Percentiles rank a stretch among this genome's conserved stretches.
Evolutionary conservation across 2,329 filamentous ascomycete species (phyloP).

Genomic region (Sporothrix mexicana): DNA sequence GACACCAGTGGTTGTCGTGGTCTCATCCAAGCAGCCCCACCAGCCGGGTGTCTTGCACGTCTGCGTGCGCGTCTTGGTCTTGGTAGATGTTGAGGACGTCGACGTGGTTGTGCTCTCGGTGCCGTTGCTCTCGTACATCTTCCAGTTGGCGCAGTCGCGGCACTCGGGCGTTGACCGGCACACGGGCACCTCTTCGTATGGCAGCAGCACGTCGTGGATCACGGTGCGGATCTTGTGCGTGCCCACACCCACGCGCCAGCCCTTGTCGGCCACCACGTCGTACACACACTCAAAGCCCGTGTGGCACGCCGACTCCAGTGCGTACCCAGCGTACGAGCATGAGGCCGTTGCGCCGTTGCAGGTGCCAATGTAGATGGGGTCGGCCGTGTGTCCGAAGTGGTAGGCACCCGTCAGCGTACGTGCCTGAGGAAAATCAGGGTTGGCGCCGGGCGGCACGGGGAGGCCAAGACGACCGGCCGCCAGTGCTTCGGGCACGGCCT

Average conservation of each 20-base stretch:
- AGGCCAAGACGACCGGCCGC: constrained; percentile 84
- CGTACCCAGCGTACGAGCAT: constrained; percentile 91
- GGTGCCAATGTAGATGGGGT: constrained; percentile 89
- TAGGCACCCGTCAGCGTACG: constrained; percentile 76
- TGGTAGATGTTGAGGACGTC: constrained; percentile 58
- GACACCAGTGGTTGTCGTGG: constrained; percentile 55
- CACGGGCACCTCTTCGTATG: constrained; percentile 79
- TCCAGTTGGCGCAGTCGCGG: constrained; percentile 90
- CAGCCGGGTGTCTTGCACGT: constrained; percentile 90
- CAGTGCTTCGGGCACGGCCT: constrained; percentile 89
- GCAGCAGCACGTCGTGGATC: constrained; percentile 83
- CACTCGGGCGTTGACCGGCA: constrained; percentile 81
- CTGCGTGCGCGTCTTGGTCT: constrained; percentile 67
- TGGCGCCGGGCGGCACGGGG: constrained; percentile 78
- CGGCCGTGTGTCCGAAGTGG: constrained; percentile 94
- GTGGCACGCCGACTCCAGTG: constrained; percentile 91
- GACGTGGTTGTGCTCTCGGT: constrained; percentile 72
- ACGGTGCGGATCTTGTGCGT: constrained; percentile 90
- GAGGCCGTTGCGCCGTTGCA: constrained; percentile 89
- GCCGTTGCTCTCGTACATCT: constrained; percentile 91
- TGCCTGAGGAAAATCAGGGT: constrained; percentile 72
- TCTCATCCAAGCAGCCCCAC: constrained; percentile 80
- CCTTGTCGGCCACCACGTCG: constrained; percentile 88
- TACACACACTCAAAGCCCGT: constrained; percentile 87
- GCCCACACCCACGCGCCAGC: constrained; percentile 88